Conservation (phyloP, 2,329 filamentous ascomycete species). For the Aphanoascus verrucosus region DNA sequence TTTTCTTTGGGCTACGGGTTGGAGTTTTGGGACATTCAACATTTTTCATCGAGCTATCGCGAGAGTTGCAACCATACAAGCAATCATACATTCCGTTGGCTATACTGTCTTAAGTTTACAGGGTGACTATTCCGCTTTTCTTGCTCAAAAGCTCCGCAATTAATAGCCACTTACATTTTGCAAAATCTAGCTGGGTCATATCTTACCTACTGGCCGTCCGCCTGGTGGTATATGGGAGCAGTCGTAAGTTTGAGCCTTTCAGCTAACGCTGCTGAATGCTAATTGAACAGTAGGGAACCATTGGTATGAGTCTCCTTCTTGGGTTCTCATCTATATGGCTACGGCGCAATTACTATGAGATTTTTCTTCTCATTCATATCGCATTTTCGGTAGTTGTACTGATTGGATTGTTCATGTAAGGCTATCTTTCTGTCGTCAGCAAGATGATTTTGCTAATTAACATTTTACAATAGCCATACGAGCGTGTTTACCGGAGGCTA, state of each 20-base stretch:
- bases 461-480: slow-evolving; percentile 28
- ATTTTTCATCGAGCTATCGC: slow-evolving; percentile 59
- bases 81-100: slow-evolving; percentile 51
- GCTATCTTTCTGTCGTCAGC: background rate
- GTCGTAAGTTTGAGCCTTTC: slow-evolving; percentile 16
- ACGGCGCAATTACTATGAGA: slow-evolving; percentile 35
- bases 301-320: slow-evolving; percentile 30
- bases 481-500: slow-evolving; percentile 38
- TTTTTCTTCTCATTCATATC: slow-evolving; percentile 33
- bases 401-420: slow-evolving; percentile 36
- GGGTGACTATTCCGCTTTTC: background rate
- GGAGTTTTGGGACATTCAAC: slow-evolving; percentile 57
- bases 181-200: slow-evolving; percentile 13
- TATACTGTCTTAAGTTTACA: slow-evolving; percentile 38
- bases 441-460: slow-evolving; percentile 3
- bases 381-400: slow-evolving; percentile 30
- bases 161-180: background rate
- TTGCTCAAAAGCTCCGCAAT: background rate
- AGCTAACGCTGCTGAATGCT: background rate
- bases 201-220: slow-evolving; percentile 12
- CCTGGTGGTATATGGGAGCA: slow-evolving; percentile 20
- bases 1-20: slow-evolving; percentile 56
- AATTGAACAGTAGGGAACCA: slow-evolving; percentile 18
- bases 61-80: slow-evolving; percentile 50
- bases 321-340: slow-evolving; percentile 35